Base-by-base conservation (phyloP, 2,329 filamentous ascomycete genomes). In the Pestalotiopsis sp. region DNA sequence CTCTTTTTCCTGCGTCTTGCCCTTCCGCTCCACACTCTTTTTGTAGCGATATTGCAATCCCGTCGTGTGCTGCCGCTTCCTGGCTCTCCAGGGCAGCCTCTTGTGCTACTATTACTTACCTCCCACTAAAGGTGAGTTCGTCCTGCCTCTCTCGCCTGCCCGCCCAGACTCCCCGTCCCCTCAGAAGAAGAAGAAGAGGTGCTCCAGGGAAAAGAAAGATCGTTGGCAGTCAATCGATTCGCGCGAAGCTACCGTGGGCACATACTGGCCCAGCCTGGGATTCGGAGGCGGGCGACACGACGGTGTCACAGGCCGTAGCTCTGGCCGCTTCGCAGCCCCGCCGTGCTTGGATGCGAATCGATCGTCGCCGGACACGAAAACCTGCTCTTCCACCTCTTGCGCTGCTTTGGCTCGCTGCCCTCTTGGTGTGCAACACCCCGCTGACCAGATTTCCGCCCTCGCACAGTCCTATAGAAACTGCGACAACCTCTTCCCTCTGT, bases 61-160 rank as follows among this genome's bases (percentile, higher is more conserved):
- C 63, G 63, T 62, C 36, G 45, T 60, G 67, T 64, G 66, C 76
- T 76, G 81, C 80, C 77, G 80, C 81, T 79, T 78, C 82, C 82
- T 82, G 82, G 81, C 79, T 81, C 76, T 80, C 82, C 82, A 82
- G 82, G 82, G 78, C 79, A 78, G 81, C 80, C 68, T 76, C 75
- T 72, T 52, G 75, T 77, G 78, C 78, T 80, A 74, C 79, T 77
- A 36, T 36, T 36, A 80, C 76, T 70, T 77, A 78, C 73, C 79
- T 75, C 71, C 74, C 73, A 72, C 45, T 75, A 70, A 70, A 80
- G 76, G 79, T 80, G 72, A 79, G 78, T 71, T 60, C 56, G 9
- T 52, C 45, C 45, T n/a, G 31, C 13, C 13, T 38, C 68, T 45
- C 27, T 68, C 36, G 52, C 25, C 25, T 41, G 49, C 60, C 57